A percentile compares a stretch with the other conserved stretches of the same genome.
These are phyloP conservation scores for Saccharata proteae DNA, from an alignment of 2,329 filamentous ascomycete species.

Conservation along the genomic window DNA sequence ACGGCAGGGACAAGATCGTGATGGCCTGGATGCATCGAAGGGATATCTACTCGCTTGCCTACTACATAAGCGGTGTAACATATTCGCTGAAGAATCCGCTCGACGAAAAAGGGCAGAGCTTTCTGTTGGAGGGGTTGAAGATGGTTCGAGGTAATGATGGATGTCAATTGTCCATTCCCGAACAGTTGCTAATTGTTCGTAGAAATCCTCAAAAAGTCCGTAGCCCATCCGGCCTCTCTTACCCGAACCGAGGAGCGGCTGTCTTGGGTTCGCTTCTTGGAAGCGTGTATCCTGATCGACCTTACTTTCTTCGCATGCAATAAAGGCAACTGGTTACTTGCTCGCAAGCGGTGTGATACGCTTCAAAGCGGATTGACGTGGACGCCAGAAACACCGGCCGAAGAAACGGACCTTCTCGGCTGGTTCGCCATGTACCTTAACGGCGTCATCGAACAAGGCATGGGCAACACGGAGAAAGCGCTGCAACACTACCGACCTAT, in stretches of 20 bases:
- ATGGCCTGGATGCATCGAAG: slow-evolving; percentile 50
- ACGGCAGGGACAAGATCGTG: slow-evolving; percentile 32
- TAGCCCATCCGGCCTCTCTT: slow-evolving; percentile 14
- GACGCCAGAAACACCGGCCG: slow-evolving; percentile 7
- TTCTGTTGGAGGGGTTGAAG: slow-evolving; percentile 45
- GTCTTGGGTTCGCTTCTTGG: slow-evolving; percentile 53
- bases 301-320: slow-evolving; percentile 58
- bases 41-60: slow-evolving; percentile 48
- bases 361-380: slow-evolving; percentile 27
- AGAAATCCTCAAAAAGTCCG: slow-evolving; percentile 11
- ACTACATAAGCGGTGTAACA: slow-evolving; percentile 45
- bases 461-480: slow-evolving; percentile 58
- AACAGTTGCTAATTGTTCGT: background rate
- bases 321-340: slow-evolving; percentile 56
- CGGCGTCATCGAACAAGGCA: slow-evolving; percentile 66
- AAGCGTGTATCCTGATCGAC: slow-evolving; percentile 59
- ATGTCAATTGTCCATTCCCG: background rate
- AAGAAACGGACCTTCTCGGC: slow-evolving; percentile 28
- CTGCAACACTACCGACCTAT: slow-evolving; percentile 50
- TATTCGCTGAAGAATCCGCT: slow-evolving; percentile 43
- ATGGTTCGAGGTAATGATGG: slow-evolving; percentile 1
- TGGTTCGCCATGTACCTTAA: slow-evolving; percentile 58
- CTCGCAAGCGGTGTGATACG: slow-evolving; percentile 44
- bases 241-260: slow-evolving; percentile 26
- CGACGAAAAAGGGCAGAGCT: slow-evolving; percentile 43